Evolutionary conservation across 208 protist genomes (phyloP).

Genomic region (Trypanosoma scelopori): DNA sequence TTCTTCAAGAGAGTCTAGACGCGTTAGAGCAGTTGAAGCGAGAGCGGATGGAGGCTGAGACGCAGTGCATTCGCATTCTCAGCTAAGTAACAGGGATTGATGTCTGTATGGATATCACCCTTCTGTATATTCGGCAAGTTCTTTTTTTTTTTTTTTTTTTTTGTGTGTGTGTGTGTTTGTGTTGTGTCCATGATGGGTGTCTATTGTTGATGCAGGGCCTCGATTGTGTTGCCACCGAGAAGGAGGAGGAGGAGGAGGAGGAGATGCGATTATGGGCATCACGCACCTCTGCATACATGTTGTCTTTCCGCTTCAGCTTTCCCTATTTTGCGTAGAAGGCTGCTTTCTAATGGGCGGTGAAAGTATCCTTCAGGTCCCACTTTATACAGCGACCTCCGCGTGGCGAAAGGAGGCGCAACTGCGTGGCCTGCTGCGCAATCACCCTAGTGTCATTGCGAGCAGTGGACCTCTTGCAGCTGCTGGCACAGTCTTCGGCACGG

Average conservation of each 20-base stretch:
- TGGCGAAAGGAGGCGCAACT: conserved; percentile 81
- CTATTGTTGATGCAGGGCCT: too few relatives aligned
- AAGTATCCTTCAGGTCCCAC: conserved; percentile 64
- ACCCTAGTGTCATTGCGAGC: conserved; percentile 56
- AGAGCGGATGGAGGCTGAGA: conserved; percentile 19
- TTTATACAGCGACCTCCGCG: conserved; percentile 59
- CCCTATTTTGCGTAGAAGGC: background rate
- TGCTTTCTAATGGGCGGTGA: conserved; percentile 39
- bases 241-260: background rate
- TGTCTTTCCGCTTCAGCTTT: conserved; percentile 7
- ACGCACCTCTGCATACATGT: conserved; percentile 10
- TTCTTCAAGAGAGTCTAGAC: conserved; percentile 18
- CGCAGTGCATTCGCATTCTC: conserved; percentile 12
- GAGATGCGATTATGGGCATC: background rate
- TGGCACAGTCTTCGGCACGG: conserved; percentile 56
- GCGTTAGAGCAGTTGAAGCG: conserved; percentile 14
- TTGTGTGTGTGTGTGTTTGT: conserved; percentile 2
- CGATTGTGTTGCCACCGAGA: too few relatives aligned
- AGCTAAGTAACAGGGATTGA: background rate
- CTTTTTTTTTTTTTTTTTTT: conserved; percentile 15
- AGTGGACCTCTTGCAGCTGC: conserved; percentile 40
- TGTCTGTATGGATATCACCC: background rate
- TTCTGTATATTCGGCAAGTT: conserved; percentile 9
- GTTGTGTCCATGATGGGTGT: background rate
- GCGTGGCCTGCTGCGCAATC: conserved; percentile 75